Base-by-base conservation (phyloP, 1,284 basidiomycete species). In the Tausonia pullulans region DNA sequence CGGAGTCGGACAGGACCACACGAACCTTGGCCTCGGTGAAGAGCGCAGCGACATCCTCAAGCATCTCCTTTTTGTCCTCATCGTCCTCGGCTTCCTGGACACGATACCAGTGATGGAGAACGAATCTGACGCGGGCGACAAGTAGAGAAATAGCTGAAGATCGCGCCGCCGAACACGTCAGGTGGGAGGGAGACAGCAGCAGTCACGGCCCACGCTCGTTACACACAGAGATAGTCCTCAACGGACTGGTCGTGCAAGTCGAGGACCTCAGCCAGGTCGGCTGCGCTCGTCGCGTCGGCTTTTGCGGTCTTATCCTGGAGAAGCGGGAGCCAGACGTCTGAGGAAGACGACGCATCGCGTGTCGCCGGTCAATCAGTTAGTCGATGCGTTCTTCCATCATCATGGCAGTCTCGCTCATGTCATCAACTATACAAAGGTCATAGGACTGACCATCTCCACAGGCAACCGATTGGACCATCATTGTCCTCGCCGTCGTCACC, bases 261-360 rank as follows among this genome's bases (percentile, higher is more conserved):
- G 11, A 66, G 61, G 7, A 66, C 13, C 8, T 53, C 52, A 8
- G 49, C 27, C 39, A 66, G 49, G 45, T 63, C 65, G 14, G 51
- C n/a, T 0, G 53, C 52, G 4, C 45, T 58, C 9, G 55, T 51
- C 11, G 60, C n/a, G 52, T 66, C 57, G 13, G 61, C 52, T 49
- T 53, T 54, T 7, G 43, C 45, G 5, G n/a, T 16, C 14, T 50
- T 54, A 4, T 58, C 57, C 16, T 43, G 43, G 39, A 66, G 65
- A 4, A 62, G 49, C 6, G 65, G 65, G n/a, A 60, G n/a, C 65
- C 65, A 66, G 40, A 66, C 49, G 41, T 66, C 65, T 66, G 41
- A 11, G 49, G 14, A 8, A 41, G 27, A n/a, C 39, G n/a, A 46
- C 27, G 27, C 27, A 27, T 27, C 27, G 27, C 27, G 27, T 27